These are phyloP conservation scores for Cymodocea nodosa DNA, from an alignment of 116 monocot genomes.

Conservation along the genomic window DNA sequence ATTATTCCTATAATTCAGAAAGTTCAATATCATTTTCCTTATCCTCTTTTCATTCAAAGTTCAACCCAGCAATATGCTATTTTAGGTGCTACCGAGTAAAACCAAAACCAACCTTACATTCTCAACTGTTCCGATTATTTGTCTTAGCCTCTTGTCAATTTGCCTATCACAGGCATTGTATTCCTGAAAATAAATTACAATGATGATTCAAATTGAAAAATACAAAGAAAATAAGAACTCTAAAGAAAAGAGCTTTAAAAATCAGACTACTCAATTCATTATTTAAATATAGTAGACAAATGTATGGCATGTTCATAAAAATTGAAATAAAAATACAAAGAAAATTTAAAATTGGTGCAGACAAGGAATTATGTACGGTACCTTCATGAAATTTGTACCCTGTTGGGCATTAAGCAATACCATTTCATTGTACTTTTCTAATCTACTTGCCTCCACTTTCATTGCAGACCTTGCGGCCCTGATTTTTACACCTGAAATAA, in stretches of 20 bases:
- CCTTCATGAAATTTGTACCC: conserved; percentile 12
- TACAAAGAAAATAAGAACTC: neutral
- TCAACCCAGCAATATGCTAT: neutral
- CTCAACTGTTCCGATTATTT: conserved; percentile 50
- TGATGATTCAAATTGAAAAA: neutral
- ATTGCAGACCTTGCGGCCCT: conserved; percentile 60
- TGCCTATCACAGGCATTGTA: conserved; percentile 37
- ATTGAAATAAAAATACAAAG: neutral
- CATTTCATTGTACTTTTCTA: conserved; percentile 37
- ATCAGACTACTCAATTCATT: no score
- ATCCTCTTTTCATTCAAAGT: no score
- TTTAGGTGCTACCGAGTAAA: neutral
- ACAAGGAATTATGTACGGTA: neutral
- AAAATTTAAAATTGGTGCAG: neutral
- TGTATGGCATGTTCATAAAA: neutral
- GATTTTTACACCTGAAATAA: conserved; percentile 32
- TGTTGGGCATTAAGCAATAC: conserved; percentile 17
- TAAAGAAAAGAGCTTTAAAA: neutral
- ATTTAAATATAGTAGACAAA: no score
- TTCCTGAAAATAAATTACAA: conserved; percentile 28
- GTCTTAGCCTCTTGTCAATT: conserved; percentile 39
- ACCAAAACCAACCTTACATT: conserved; percentile 39
- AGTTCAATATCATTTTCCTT: neutral
- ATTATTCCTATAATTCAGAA: no score
- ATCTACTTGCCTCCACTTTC: conserved; percentile 39